Base-by-base conservation (phyloP, 768 basidiomycete species). In the Baorangia bicolor region DNA sequence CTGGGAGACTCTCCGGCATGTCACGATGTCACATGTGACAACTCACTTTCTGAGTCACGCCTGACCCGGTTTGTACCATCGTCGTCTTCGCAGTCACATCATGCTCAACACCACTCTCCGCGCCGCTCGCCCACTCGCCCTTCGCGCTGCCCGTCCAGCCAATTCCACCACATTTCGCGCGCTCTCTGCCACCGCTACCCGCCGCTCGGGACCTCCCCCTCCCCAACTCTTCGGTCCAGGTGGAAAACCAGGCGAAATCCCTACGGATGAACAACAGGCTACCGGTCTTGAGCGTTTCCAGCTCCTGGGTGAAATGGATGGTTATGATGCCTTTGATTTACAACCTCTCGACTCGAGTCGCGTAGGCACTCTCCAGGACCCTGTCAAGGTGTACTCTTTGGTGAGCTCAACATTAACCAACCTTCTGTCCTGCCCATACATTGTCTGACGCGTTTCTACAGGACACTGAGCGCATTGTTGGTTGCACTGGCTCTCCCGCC, bases 221-320 rank as follows among this genome's bases (percentile, higher is more conserved):
- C 88, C 90, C 46, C 76, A 81, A 52, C 75, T 93, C 60, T 87
- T 77, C 61, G 91, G 92, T 59, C 67, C 81, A 48, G 92, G 92
- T 69, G 83, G 81, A 66, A 85, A 88, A 69, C 53, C 83, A 30
- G 88, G 90, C 49, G 80, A 85, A 64, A 83, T 93, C 60, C 87
- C 94, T 50, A 90, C 89, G 56, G 91, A 93, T 74, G 79, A 87
- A 60, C 83, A 90, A 60, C 96, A 99, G 75, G 85, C 95, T 16
- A 99, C 96, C 64, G 96, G 96, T 84, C 79, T 98, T 52, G 95
- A 98, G 74, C 92, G 96, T 74, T 85, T 97, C 69, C 92, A 99
- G 75, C 77, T 97, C 46, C 76, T 98, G 50, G 94, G 90, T 67
- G 87, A 93, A 58, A 77, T 94, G 66, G 85, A 93, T 73, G 95